phyloP scores from a whole-genome alignment of 2,329 filamentous ascomycete species.

The Hypomyces perniciosus region DNA sequence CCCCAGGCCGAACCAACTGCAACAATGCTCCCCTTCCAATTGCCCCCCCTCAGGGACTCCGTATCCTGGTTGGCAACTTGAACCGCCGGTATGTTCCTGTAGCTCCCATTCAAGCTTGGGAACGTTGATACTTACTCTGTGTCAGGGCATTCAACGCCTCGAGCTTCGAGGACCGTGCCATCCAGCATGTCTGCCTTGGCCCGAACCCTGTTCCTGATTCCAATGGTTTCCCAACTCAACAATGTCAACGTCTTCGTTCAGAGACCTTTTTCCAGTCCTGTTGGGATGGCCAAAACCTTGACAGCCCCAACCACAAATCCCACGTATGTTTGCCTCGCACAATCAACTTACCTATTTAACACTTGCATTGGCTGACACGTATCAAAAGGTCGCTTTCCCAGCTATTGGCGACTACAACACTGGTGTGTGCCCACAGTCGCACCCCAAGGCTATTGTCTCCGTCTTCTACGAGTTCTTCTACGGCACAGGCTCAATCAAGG shows the following conservation, averaged over 20 bases:
- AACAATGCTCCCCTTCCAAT: constrained; percentile 28
- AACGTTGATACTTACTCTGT: neutral
- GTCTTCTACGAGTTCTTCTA: constrained; percentile 43
- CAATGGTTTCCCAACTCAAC: constrained; percentile 42
- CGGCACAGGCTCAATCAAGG: constrained; percentile 28
- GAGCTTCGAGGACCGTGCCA: constrained; percentile 42
- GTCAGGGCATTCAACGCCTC: constrained; percentile 36
- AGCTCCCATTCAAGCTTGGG: neutral
- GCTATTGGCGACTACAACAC: constrained; percentile 14
- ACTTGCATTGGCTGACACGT: neutral
- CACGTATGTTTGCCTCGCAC: constrained; percentile 34
- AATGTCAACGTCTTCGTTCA: constrained; percentile 46
- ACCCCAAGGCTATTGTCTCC: constrained; percentile 39
- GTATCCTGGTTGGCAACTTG: constrained; percentile 59
- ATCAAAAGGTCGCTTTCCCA: constrained; percentile 23
- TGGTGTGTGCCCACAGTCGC: constrained; percentile 20
- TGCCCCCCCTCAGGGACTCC: constrained; percentile 56
- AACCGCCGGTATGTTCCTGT: constrained; percentile 31
- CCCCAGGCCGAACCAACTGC: constrained; percentile 20
- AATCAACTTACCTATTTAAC: too few species aligned
- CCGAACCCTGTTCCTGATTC: constrained; percentile 31
- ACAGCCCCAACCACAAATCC: constrained; percentile 48
- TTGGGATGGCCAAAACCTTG: constrained; percentile 55
- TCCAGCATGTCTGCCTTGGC: constrained; percentile 51
- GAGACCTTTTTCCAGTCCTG: constrained; percentile 56